A percentile compares a stretch with the other conserved stretches of the same genome.
Conservation (phyloP, 1,284 basidiomycete species). For the Mycena citricolor region DNA sequence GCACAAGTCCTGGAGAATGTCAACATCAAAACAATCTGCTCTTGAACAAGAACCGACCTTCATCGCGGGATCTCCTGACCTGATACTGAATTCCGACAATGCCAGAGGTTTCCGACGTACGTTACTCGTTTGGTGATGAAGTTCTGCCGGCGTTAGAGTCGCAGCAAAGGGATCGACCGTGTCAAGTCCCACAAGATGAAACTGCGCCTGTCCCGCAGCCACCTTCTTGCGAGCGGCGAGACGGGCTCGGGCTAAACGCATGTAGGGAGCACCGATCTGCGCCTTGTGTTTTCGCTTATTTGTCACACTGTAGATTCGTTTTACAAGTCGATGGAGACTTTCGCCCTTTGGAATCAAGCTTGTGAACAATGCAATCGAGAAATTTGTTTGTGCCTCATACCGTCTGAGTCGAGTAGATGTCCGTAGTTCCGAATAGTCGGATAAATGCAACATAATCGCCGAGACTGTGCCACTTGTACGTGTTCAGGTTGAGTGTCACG, state of each 20-base stretch:
- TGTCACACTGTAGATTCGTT: conserved; percentile 28
- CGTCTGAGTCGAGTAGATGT: conserved; percentile 30
- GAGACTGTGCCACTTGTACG: conserved; percentile 37
- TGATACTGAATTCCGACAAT: too few species aligned
- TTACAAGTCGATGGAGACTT: conserved; percentile 32
- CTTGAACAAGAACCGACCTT: conserved; percentile 7
- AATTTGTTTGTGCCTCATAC: conserved; percentile 25
- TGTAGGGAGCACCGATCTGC: conserved; percentile 28
- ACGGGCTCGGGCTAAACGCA: conserved; percentile 10
- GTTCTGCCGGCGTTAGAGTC: too few species aligned
- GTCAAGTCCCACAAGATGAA: too few species aligned
- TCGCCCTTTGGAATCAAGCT: conserved; percentile 32
- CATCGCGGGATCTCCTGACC: conserved; percentile 12
- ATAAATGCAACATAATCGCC: conserved; percentile 35
- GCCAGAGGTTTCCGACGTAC: too few species aligned
- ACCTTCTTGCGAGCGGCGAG: too few species aligned
- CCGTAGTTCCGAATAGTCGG: conserved; percentile 32
- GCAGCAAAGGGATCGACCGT: too few species aligned
- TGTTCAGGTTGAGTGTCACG: conserved; percentile 28
- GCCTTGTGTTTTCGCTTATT: conserved; percentile 29
- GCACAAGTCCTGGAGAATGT: conserved; percentile 20
- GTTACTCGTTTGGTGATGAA: too few species aligned
- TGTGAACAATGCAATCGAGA: too few species aligned
- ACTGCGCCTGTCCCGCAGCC: too few species aligned
- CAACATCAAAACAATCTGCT: background rate